Percentiles rank a stretch among this genome's conserved stretches.
Conservation (phyloP, 129 eudicot genomes). For the Calendula officinalis region DNA sequence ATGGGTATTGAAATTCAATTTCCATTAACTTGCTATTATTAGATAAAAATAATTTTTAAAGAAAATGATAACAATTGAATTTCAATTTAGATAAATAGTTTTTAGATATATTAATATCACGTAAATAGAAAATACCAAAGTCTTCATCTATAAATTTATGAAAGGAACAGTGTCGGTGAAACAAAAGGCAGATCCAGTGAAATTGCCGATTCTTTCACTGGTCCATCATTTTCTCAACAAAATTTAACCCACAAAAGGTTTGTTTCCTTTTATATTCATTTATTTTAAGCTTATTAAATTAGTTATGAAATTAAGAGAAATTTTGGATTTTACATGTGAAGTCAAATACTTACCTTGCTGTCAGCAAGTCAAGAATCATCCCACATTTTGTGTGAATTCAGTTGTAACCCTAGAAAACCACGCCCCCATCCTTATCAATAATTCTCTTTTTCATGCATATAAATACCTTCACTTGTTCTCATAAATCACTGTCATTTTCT, state of each 20-base stretch:
- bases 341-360: conserved; percentile 17
- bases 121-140: too few species aligned
- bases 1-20: too few species aligned
- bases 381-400: conserved; percentile 21
- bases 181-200: neutral
- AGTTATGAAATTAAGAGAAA: neutral
- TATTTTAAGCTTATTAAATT: neutral
- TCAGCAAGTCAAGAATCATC: conserved; percentile 23
- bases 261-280: neutral
- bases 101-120: too few species aligned
- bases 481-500: conserved; percentile 1
- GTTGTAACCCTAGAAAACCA: conserved; percentile 30
- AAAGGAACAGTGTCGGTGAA: neutral
- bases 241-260: neutral
- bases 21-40: too few species aligned
- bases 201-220: neutral
- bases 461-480: conserved; percentile 5
- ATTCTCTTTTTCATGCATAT: conserved; percentile 28
- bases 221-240: neutral
- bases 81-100: too few species aligned
- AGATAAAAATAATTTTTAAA: too few species aligned
- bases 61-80: too few species aligned
- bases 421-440: conserved; percentile 22
- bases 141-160: neutral
- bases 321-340: conserved; percentile 8